A percentile compares a stretch with the other conserved stretches of the same genome.
Conservation (phyloP, 208 protist species). For the Trichomonas gallinae region DNA sequence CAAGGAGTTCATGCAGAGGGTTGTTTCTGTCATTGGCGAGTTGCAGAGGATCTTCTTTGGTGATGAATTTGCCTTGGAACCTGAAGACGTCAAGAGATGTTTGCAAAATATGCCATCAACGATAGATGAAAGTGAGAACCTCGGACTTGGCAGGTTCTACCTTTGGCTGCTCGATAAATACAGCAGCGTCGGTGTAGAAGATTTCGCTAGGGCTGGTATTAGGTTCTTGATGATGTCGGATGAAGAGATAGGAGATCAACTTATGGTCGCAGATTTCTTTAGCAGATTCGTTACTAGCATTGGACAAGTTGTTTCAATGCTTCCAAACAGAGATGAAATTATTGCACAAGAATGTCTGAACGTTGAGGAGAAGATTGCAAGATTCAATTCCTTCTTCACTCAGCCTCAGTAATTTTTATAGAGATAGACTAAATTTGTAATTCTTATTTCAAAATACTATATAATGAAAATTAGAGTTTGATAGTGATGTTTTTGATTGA, state of each 20-base stretch:
- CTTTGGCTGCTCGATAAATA: background rate
- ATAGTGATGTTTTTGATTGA: too few relatives aligned
- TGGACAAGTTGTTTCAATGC: background rate
- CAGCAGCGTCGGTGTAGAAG: background rate
- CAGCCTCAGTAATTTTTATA: too few relatives aligned
- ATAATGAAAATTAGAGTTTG: too few relatives aligned
- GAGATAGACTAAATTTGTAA: too few relatives aligned
- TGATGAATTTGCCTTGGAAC: background rate
- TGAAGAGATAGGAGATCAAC: background rate
- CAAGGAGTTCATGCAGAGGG: background rate
- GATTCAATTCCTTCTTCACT: background rate
- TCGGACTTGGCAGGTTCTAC: background rate
- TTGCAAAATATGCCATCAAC: background rate
- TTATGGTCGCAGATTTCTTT: background rate
- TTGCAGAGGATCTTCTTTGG: background rate
- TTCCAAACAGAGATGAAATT: background rate
- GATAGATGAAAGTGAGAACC: background rate
- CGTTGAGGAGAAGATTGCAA: background rate
- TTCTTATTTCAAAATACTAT: too few relatives aligned
- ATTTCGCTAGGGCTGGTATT: background rate
- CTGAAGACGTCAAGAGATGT: background rate
- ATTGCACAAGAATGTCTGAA: background rate
- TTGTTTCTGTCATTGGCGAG: background rate
- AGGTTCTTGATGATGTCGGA: background rate
- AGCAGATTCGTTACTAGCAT: background rate